phyloP scores from a whole-genome alignment of 192 early-diverging fungal species.

The Diversispora epigaea region DNA sequence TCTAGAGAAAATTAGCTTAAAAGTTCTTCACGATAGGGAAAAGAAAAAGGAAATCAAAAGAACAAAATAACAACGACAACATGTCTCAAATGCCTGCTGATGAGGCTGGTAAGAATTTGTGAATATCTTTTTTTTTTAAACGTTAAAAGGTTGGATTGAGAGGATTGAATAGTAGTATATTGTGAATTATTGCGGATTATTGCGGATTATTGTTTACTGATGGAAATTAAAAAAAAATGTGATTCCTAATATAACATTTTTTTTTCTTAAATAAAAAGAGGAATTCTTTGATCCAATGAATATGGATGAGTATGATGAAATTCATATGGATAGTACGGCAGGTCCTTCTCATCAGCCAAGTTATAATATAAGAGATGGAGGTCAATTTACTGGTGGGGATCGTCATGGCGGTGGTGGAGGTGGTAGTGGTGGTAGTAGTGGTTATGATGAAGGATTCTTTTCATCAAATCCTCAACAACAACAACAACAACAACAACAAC shows the following conservation, averaged over 20 bases:
- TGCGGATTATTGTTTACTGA: background rate
- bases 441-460: constrained; percentile 22
- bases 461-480: background rate
- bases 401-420: background rate
- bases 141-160: background rate
- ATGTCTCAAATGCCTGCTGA: constrained; percentile 33
- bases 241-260: background rate
- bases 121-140: background rate
- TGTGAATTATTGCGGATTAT: background rate
- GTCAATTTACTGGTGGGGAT: too few relatives aligned
- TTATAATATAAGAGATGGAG: background rate
- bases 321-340: background rate
- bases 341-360: constrained; percentile 8
- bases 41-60: constrained; percentile 12
- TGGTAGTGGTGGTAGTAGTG: background rate
- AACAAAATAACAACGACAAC: constrained; percentile 9
- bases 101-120: constrained; percentile 9
- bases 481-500: background rate
- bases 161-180: background rate
- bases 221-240: background rate
- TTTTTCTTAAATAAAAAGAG: background rate
- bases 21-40: constrained; percentile 15
- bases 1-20: too few relatives aligned
- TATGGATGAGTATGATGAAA: constrained; percentile 28
- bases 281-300: constrained; percentile 29